Conservation (phyloP, 2,329 filamentous ascomycete species). For the Verticillium alfalfae region DNA sequence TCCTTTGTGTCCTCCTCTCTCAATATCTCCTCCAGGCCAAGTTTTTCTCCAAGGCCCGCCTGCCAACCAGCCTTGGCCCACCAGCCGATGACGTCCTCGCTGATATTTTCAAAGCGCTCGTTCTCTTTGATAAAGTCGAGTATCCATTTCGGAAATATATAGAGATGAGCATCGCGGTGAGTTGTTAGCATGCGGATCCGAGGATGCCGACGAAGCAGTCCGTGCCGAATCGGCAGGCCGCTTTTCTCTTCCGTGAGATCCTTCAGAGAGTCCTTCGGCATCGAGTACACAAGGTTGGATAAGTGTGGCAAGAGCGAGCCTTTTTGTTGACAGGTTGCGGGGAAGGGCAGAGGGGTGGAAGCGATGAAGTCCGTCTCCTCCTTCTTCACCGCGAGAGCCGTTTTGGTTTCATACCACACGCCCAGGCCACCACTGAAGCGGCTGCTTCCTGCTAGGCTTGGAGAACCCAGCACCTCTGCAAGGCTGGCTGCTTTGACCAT, state of each 20-base stretch:
- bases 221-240: conserved; percentile 67
- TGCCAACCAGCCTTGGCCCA: conserved; percentile 97
- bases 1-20: conserved; percentile 33
- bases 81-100: conserved; percentile 88
- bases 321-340: conserved; percentile 52
- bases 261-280: conserved; percentile 83
- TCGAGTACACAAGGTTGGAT: conserved; percentile 76
- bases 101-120: conserved; percentile 78
- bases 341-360: conserved; percentile 59
- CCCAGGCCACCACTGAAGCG: conserved; percentile 70
- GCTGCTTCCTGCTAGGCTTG: conserved; percentile 26
- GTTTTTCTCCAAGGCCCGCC: conserved; percentile 68
- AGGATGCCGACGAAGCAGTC: conserved; percentile 68
- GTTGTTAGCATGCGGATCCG: conserved; percentile 75
- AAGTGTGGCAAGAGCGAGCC: conserved; percentile 63
- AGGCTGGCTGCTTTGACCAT: conserved; percentile 77
- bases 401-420: conserved; percentile 86
- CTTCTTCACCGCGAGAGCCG: conserved; percentile 70
- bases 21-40: conserved; percentile 65
- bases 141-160: conserved; percentile 89
- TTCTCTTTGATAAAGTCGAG: conserved; percentile 78
- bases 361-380: conserved; percentile 93
- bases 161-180: conserved; percentile 88
- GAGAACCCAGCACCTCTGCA: conserved; percentile 49
- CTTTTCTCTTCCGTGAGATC: conserved; percentile 75